A percentile compares a stretch with the other conserved stretches of the same genome.
Conservation (phyloP, 306 rosid species). For the Gillenia trifoliata region DNA sequence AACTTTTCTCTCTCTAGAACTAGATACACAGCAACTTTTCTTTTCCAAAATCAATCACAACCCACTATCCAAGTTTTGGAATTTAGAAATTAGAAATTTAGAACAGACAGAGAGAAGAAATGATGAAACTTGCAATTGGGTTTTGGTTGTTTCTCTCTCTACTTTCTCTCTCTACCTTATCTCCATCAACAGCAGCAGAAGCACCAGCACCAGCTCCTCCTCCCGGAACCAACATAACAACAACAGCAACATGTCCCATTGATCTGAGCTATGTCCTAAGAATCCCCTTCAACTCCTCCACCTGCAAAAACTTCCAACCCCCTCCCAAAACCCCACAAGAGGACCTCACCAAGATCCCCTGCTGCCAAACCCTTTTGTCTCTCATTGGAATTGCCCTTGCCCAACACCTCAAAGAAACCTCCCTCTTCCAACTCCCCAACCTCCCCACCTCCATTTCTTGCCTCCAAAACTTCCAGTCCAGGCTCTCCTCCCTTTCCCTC, state of each 20-base stretch:
- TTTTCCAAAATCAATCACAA: neutral
- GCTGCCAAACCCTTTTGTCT: slow-evolving; percentile 61
- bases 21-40: neutral
- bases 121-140: neutral
- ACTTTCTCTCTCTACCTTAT: neutral
- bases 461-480: slow-evolving; percentile 55
- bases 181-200: slow-evolving; percentile 16
- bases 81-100: neutral
- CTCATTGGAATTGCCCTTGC: slow-evolving; percentile 55
- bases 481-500: slow-evolving; percentile 44
- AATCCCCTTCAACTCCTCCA: slow-evolving; percentile 68
- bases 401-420: slow-evolving; percentile 60
- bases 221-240: neutral
- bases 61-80: neutral
- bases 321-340: slow-evolving; percentile 1
- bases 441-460: slow-evolving; percentile 52
- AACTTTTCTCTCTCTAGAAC: neutral
- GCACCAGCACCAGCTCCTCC: slow-evolving; percentile 19
- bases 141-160: neutral
- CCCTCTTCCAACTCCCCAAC: slow-evolving; percentile 57
- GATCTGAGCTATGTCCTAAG: slow-evolving; percentile 57
- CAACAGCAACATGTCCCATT: slow-evolving; percentile 52
- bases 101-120: neutral
- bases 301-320: slow-evolving; percentile 40
- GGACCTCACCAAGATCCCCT: slow-evolving; percentile 11